Conservation (phyloP, 169 alveolate genomes). For the Cryptosporidium meleagridis region DNA sequence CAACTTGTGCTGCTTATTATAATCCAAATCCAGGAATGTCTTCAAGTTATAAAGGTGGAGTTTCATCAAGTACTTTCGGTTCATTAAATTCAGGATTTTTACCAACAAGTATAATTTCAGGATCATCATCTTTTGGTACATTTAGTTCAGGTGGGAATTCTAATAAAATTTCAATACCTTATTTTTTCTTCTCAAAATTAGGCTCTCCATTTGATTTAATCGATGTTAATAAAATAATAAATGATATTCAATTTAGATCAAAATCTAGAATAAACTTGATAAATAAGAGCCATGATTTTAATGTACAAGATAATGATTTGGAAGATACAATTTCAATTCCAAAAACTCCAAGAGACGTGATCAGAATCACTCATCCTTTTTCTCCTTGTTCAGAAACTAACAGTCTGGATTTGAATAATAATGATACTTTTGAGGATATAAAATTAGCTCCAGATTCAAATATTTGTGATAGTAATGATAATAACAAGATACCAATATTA, state of each 20-base stretch:
- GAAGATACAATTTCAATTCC: background rate
- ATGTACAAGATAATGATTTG: background rate
- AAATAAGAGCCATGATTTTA: background rate
- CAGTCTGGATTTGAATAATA: background rate
- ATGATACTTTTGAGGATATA: background rate
- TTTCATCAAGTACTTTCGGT: background rate
- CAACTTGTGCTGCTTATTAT: constrained; percentile 51
- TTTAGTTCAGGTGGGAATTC: background rate
- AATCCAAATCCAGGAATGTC: constrained; percentile 45
- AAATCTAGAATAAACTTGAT: constrained; percentile 6
- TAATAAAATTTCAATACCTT: constrained; percentile 46
- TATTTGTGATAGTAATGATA: background rate
- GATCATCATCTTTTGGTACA: constrained; percentile 21
- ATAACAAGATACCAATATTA: background rate
- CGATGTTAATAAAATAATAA: constrained; percentile 34
- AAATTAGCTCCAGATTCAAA: background rate
- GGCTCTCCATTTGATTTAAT: constrained; percentile 73
- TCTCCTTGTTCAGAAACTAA: background rate
- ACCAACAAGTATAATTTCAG: background rate
- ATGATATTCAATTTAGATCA: constrained; percentile 42
- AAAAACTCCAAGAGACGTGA: background rate
- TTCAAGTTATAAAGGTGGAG: background rate
- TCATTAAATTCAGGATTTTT: constrained; percentile 11
- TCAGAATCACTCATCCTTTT: constrained; percentile 20
- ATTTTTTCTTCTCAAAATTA: constrained; percentile 53